Conservation (phyloP, 805 yeast species). For the Starmerella apicola region DNA sequence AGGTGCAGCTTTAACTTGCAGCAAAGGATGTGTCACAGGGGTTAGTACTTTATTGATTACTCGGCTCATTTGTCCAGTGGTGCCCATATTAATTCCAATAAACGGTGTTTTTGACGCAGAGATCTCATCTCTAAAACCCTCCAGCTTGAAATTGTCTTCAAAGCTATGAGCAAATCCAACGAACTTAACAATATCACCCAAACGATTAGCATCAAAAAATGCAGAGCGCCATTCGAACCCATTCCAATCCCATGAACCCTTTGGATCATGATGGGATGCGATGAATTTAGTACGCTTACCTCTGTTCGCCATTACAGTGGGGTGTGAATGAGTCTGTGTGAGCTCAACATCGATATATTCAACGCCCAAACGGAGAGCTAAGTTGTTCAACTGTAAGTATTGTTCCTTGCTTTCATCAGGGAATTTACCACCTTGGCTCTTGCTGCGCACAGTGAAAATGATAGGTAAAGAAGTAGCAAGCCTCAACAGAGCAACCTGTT, state of each 20-base stretch:
- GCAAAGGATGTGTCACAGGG: constrained; percentile 64
- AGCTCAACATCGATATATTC: constrained; percentile 74
- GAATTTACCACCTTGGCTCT: constrained; percentile 71
- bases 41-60: constrained; percentile 65
- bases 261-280: constrained; percentile 71
- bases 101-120: constrained; percentile 47
- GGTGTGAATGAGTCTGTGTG: constrained; percentile 38
- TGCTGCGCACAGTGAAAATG: constrained; percentile 66
- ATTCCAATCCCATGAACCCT: constrained; percentile 52
- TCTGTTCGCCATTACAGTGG: constrained; percentile 37
- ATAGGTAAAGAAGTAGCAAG: constrained; percentile 57
- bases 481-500: constrained; percentile 61
- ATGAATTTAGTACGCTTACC: constrained; percentile 56
- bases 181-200: constrained; percentile 67
- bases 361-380: constrained; percentile 67
- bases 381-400: constrained; percentile 39
- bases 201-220: constrained; percentile 51
- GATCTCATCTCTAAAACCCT: constrained; percentile 43
- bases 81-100: constrained; percentile 75
- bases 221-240: constrained; percentile 61
- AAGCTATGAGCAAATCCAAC: constrained; percentile 62
- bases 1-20: constrained; percentile 65
- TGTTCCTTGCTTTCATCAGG: constrained; percentile 42
- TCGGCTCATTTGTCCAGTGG: constrained; percentile 62
- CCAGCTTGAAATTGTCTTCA: constrained; percentile 59